A percentile compares a stretch with the other conserved stretches of the same genome.
These are phyloP conservation scores for Diutina siamensis DNA, from an alignment of 1,139 yeast species.

Conservation along the genomic window DNA sequence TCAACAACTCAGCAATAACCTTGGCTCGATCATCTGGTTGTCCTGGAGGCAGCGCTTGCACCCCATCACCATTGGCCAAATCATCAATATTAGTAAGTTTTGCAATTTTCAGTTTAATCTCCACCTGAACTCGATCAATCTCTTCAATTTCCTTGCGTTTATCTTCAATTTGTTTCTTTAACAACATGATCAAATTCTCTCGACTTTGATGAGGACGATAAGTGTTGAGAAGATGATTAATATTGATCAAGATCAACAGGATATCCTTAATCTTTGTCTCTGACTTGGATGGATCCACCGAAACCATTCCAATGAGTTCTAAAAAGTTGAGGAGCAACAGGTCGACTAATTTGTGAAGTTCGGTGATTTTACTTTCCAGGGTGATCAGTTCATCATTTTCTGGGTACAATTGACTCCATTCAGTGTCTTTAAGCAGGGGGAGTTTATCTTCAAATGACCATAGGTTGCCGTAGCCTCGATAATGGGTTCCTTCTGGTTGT, in stretches of 20 bases:
- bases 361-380: conserved; percentile 46
- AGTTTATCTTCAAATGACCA: conserved; percentile 71
- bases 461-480: conserved; percentile 69
- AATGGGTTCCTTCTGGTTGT: conserved; percentile 47
- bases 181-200: conserved; percentile 61
- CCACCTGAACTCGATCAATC: conserved; percentile 34
- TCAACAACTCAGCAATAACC: not conserved
- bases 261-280: conserved; percentile 60
- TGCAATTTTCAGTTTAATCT: conserved; percentile 31
- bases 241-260: conserved; percentile 64
- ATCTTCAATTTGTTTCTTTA: conserved; percentile 50
- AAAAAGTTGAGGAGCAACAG: conserved; percentile 61
- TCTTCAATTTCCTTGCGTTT: conserved; percentile 41
- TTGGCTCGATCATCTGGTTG: not conserved
- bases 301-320: conserved; percentile 64
- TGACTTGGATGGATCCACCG: conserved; percentile 56
- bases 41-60: not conserved
- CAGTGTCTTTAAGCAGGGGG: conserved; percentile 55
- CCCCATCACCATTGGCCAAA: not conserved
- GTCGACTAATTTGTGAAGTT: conserved; percentile 57
- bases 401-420: conserved; percentile 54
- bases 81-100: conserved; percentile 12
- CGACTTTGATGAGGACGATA: conserved; percentile 86
- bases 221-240: conserved; percentile 73
- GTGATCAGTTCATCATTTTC: conserved; percentile 34